Base-by-base conservation (phyloP, 1,284 basidiomycete genomes). In the Boletus subluridellus region DNA sequence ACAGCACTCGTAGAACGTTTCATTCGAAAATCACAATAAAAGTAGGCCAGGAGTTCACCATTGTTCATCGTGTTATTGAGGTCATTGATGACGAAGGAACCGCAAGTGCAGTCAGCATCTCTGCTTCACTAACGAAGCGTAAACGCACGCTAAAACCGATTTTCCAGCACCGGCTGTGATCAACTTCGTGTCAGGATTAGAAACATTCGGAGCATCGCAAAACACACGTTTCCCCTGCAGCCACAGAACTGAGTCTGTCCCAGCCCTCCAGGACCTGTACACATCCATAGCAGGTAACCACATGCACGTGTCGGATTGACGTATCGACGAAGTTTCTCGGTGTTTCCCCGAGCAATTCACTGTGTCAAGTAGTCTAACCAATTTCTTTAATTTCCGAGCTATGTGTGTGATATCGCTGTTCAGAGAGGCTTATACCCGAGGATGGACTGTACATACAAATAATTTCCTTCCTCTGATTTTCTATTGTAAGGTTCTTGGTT, bases 11-110 rank as follows among this genome's bases (percentile, higher is more conserved):
- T 63, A 14, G 58, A 60, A 4, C 34, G 14, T 9, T 4, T 47
- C 14, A 21, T 44, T 17, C 51, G 42, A 34, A 59, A 60, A 60
- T 59, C 59, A 10, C 58, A 60, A 17, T 42, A n/a, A 39, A 39
- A 39, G 17, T 39, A 39, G 17, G 38, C 38, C 7, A 39, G 38
- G 38, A 39, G 38, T 39, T 39, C 38, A 4, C 38, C 38, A 8
- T 39, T 8, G 17, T 7, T 17, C 38, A 38, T 3, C 38, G 38
- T 17, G 38, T n/a, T n/a, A 4, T 39, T 17, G 38, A 39, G 38
- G 38, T 39, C 15, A n/a, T 39, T 39, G 38, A 39, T 39, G 38
- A 39, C 14, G 17, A 17, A 39, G 38, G 38, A 39, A 39, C 38
- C n/a, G 9, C 15, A 39, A n/a, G 15, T 17, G 38, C n/a, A 7